Base-by-base conservation (phyloP, 164 flowering plant species). In the Kalanchoe fedtschenkoi region DNA sequence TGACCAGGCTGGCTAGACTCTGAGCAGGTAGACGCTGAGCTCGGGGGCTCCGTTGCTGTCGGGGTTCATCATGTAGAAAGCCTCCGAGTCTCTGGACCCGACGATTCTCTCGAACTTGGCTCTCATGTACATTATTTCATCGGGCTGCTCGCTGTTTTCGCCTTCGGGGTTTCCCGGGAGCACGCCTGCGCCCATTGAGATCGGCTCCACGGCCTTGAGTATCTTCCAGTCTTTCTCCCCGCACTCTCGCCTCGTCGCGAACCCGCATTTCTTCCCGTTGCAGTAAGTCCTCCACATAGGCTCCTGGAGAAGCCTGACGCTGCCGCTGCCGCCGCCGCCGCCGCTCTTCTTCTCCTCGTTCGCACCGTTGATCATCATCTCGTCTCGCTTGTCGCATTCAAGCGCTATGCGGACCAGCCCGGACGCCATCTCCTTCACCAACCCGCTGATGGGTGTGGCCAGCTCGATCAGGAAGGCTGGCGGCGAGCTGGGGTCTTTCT, bases 81-180 rank as follows among this genome's bases (percentile, higher is more conserved):
- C 86, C 66, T 86, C 93, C 13, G 93, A 84, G 41, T 89, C 89
- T 66, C 72, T 81, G 0, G 91, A 83, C 61, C 93, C 93, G 5
- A 85, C 83, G 60, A 84, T 77, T 39, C 93, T 69, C 72, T 89
- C 93, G 69, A 86, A 89, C 68, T 78, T 85, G 21, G 96, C 89
- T 62, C 96, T 84, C 96, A 88, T 86, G 71, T 86, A 88, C 88
- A 88, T 88, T n/a, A 88, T 32, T 11, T 88, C 88, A 16, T 79
- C 87, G 1, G 68, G 80, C 16, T 43, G 63, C 19, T 26, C 51
- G 8, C 65, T 74, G 4, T 47, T 66, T 24, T 64, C 73, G 14
- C 55, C 61, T 30, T 58, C 73, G 34, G n/a, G n/a, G n/a, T 42
- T 58, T 62, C 69, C 77, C 0, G 91, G 90, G 44, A 86, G 69